A percentile compares a stretch with the other conserved stretches of the same genome.
Evolutionary conservation across 2,329 filamentous ascomycete species (phyloP).

Genomic region (Fusarium armeniacum): DNA sequence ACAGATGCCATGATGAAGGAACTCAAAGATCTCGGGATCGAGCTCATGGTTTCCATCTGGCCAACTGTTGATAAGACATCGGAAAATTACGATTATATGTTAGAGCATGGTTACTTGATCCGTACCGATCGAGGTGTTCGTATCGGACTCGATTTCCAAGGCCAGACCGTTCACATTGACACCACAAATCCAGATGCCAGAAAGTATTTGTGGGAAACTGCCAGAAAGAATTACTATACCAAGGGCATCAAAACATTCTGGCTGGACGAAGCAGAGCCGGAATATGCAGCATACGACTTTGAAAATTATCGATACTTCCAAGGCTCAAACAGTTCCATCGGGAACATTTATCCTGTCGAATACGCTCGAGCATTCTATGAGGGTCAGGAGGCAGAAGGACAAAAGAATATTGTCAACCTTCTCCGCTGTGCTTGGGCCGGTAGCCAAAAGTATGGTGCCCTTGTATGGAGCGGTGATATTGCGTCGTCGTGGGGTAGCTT

Average conservation of each 20-base stretch:
- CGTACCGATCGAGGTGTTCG: conserved; percentile 71
- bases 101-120: conserved; percentile 71
- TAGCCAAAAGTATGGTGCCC: conserved; percentile 73
- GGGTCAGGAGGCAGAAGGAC: conserved; percentile 66
- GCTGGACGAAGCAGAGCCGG: conserved; percentile 78
- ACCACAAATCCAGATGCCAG: conserved; percentile 72
- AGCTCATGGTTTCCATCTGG: conserved; percentile 79
- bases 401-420: conserved; percentile 70
- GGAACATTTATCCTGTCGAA: conserved; percentile 71
- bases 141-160: conserved; percentile 70
- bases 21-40: conserved; percentile 69
- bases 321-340: conserved; percentile 59
- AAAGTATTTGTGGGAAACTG: conserved; percentile 70
- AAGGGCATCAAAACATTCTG: conserved; percentile 76
- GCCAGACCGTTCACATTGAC: conserved; percentile 72
- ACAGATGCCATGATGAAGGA: conserved; percentile 73
- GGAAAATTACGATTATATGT: conserved; percentile 73
- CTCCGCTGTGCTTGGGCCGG: conserved; percentile 65
- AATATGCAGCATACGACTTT: conserved; percentile 75
- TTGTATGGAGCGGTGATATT: conserved; percentile 78
- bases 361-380: conserved; percentile 73
- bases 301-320: conserved; percentile 68
- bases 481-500: conserved; percentile 73
- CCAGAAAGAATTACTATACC: conserved; percentile 71
- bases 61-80: conserved; percentile 72